Evolutionary conservation across 1,284 basidiomycete species (phyloP).

Genomic region (Ganoderma multipileum): DNA sequence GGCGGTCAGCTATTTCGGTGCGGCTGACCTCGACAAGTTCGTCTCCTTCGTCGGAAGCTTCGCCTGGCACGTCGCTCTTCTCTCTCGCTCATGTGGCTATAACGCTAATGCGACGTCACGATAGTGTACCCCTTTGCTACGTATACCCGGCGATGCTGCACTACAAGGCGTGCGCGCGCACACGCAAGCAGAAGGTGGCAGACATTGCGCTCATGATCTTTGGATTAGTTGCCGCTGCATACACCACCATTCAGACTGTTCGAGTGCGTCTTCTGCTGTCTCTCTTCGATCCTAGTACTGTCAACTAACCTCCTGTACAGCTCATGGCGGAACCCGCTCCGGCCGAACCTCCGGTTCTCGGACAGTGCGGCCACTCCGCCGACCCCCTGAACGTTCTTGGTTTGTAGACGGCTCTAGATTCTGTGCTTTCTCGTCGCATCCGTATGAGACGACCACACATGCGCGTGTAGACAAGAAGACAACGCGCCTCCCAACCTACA

Average conservation of each 20-base stretch:
- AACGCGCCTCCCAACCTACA: not conserved
- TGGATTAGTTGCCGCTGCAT: conserved; percentile 82
- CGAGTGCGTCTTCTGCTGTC: conserved; percentile 50
- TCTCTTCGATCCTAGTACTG: conserved; percentile 30
- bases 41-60: conserved; percentile 94
- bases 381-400: conserved; percentile 15
- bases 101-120: not conserved
- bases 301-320: conserved; percentile 31
- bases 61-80: conserved; percentile 78
- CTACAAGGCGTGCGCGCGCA: conserved; percentile 86
- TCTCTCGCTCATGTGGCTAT: not conserved
- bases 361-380: conserved; percentile 36
- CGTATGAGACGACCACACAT: not conserved
- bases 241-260: conserved; percentile 86
- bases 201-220: conserved; percentile 88
- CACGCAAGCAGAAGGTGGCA: conserved; percentile 68
- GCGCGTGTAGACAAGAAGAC: not conserved
- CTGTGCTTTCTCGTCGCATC: not conserved
- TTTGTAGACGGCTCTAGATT: not conserved
- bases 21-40: conserved; percentile 95
- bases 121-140: conserved; percentile 85
- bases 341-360: conserved; percentile 36
- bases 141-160: conserved; percentile 96
- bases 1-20: conserved; percentile 83
- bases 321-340: conserved; percentile 45